These are phyloP conservation scores for Hypoxylon perforatum DNA, from an alignment of 495 filamentous ascomycete species.

Conservation along the genomic window DNA sequence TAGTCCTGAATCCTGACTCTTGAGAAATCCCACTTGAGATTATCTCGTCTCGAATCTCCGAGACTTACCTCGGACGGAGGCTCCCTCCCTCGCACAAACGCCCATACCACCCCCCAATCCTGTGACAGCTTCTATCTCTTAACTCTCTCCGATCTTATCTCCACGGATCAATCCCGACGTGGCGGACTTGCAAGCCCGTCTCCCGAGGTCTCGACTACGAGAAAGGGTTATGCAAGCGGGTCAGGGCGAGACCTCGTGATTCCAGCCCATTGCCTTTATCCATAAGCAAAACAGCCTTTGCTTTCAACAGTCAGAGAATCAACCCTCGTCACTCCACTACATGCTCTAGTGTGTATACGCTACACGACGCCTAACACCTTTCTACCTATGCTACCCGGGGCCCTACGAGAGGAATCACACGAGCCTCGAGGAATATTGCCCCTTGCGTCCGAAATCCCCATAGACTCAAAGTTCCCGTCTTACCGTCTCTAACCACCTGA, in stretches of 20 bases:
- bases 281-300: constrained; percentile 21
- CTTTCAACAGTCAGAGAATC: constrained; percentile 30
- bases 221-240: constrained; percentile 33
- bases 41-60: constrained; percentile 41
- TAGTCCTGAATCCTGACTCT: constrained; percentile 12
- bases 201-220: constrained; percentile 12
- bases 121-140: constrained; percentile 11
- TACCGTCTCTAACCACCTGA: constrained; percentile 33
- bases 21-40: constrained; percentile 14
- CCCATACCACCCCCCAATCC: not conserved
- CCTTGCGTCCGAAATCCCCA: constrained; percentile 30
- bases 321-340: constrained; percentile 36
- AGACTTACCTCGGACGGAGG: constrained; percentile 39
- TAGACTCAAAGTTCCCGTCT: constrained; percentile 2
- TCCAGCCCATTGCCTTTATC: constrained; percentile 26
- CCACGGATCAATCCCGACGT: constrained; percentile 38
- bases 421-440: constrained; percentile 39
- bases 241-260: constrained; percentile 28
- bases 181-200: constrained; percentile 29
- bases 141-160: constrained; percentile 43
- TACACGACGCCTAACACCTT: constrained; percentile 21
- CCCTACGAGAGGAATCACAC: constrained; percentile 25
- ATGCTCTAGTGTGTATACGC: no score
- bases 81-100: constrained; percentile 5
- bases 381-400: constrained; percentile 15